phyloP scores from a whole-genome alignment of 768 basidiomycete species.

The Dioszegia crocea region DNA sequence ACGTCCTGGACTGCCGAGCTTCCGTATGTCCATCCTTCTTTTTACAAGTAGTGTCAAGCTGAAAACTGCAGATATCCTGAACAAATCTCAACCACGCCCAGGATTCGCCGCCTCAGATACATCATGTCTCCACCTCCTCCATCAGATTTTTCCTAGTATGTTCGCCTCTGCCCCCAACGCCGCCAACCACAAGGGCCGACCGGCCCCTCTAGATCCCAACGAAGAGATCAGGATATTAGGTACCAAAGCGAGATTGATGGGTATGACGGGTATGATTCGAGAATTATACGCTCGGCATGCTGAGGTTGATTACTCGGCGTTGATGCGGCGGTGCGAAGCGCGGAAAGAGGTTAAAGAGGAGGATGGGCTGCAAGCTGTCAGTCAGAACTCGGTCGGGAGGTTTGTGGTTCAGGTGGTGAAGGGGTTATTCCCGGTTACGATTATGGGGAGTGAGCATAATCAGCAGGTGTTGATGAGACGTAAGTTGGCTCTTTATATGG shows the following conservation, averaged over 20 bases:
- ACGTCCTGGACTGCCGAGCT: constrained; percentile 23
- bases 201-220: not conserved
- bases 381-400: constrained; percentile 22
- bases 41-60: not conserved
- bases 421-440: constrained; percentile 35
- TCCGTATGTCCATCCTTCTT: constrained; percentile 20
- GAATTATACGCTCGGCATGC: constrained; percentile 27
- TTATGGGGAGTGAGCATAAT: constrained; percentile 27
- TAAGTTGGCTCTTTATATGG: not conserved
- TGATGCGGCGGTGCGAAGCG: constrained; percentile 7
- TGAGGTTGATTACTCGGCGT: constrained; percentile 14
- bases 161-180: not conserved
- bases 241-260: constrained; percentile 3
- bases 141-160: constrained; percentile 64
- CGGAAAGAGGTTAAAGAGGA: not conserved
- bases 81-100: constrained; percentile 51
- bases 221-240: constrained; percentile 13
- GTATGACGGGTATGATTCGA: constrained; percentile 21
- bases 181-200: not conserved
- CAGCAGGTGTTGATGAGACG: not conserved
- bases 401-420: constrained; percentile 12
- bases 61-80: constrained; percentile 61
- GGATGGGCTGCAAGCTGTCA: constrained; percentile 11
- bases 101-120: constrained; percentile 50
- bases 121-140: constrained; percentile 57